These are phyloP conservation scores for Hemisphaericaspora lyxosophila DNA, from an alignment of 1,139 yeast species.

Conservation along the genomic window DNA sequence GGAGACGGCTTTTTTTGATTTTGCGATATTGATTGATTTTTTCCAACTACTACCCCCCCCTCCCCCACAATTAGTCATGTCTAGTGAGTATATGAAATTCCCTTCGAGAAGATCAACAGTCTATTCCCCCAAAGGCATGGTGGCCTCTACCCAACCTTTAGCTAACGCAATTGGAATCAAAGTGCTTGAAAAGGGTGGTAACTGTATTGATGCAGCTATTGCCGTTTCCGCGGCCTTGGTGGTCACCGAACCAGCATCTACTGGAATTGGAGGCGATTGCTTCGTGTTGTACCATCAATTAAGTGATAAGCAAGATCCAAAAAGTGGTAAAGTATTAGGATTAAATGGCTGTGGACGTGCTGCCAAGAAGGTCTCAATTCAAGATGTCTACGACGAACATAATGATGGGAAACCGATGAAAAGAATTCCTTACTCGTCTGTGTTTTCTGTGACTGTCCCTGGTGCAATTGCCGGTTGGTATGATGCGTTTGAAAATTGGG, in stretches of 20 bases:
- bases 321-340: conserved; percentile 50
- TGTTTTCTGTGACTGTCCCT: conserved; percentile 67
- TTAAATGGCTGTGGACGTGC: conserved; percentile 79
- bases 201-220: conserved; percentile 78
- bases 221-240: conserved; percentile 77
- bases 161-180: conserved; percentile 75
- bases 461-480: conserved; percentile 80
- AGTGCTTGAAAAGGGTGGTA: conserved; percentile 70
- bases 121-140: conserved; percentile 72
- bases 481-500: conserved; percentile 69
- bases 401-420: conserved; percentile 39
- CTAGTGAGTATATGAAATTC: conserved; percentile 29
- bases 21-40: too few species aligned
- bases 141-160: conserved; percentile 72
- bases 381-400: conserved; percentile 45
- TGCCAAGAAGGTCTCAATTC: conserved; percentile 52
- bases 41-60: too few species aligned
- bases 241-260: conserved; percentile 72
- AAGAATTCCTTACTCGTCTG: conserved; percentile 48
- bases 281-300: conserved; percentile 64
- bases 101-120: conserved; percentile 74
- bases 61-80: conserved; percentile 11
- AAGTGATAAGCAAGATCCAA: conserved; percentile 26
- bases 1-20: too few species aligned
- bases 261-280: conserved; percentile 85